phyloP scores from a whole-genome alignment of 2,329 filamentous ascomycete species.

The Penicillium brasilianum region DNA sequence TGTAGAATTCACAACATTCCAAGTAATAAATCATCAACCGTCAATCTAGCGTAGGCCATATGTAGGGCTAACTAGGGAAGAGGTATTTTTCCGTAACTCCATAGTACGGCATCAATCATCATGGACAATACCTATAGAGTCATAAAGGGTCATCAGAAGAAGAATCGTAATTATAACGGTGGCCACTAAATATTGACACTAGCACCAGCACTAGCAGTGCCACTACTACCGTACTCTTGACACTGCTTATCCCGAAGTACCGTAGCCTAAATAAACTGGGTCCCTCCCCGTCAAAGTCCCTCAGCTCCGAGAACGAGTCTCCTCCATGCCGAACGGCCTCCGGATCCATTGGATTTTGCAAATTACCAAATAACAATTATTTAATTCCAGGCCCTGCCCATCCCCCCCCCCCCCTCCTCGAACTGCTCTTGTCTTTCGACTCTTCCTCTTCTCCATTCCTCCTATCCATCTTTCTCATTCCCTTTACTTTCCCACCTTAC shows the following conservation, averaged over 20 bases:
- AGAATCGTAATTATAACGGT: too few relatives aligned
- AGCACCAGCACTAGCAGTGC: neutral
- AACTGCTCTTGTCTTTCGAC: neutral
- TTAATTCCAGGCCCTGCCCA: neutral
- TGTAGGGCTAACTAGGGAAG: too few relatives aligned
- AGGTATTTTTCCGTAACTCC: neutral
- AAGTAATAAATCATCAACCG: neutral
- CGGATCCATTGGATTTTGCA: neutral
- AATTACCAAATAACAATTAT: slow-evolving; percentile 1
- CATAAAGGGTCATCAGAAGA: neutral
- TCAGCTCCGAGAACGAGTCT: slow-evolving; percentile 5
- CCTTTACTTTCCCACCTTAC: neutral
- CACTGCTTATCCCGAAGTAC: neutral
- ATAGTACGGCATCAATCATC: neutral
- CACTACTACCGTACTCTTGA: neutral
- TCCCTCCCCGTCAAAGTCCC: slow-evolving; percentile 3
- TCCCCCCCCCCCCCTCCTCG: neutral
- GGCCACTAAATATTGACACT: neutral
- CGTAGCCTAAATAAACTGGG: neutral
- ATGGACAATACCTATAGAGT: too few relatives aligned
- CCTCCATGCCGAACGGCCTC: slow-evolving; percentile 6
- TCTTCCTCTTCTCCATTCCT: neutral
- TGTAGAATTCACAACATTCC: neutral
- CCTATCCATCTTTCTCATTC: neutral
- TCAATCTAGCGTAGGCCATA: too few relatives aligned